Conservation (phyloP, 2,329 filamentous ascomycete species). For the Escovopsis weberi region DNA sequence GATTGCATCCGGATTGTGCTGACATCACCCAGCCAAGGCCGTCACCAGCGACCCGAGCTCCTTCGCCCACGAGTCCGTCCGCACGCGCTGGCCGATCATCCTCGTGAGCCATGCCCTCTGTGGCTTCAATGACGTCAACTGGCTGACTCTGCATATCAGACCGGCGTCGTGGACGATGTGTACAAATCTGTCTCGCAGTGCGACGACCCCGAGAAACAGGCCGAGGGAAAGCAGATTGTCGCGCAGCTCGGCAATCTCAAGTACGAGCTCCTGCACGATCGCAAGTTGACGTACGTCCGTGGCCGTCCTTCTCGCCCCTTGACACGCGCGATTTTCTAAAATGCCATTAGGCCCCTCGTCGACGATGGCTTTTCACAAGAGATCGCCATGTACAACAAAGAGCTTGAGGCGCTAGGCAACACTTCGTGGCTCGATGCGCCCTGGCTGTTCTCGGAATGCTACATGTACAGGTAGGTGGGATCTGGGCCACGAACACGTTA, state of each 20-base stretch:
- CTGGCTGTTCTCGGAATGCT: constrained; percentile 91
- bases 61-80: constrained; percentile 74
- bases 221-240: constrained; percentile 78
- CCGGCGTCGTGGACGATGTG: constrained; percentile 86
- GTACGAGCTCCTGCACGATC: constrained; percentile 88
- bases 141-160: constrained; percentile 33
- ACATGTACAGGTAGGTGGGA: constrained; percentile 57
- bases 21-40: constrained; percentile 46
- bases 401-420: constrained; percentile 58
- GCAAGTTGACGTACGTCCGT: constrained; percentile 51
- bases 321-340: constrained; percentile 1
- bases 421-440: constrained; percentile 71
- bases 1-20: too few species aligned
- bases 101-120: constrained; percentile 42
- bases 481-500: not conserved
- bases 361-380: constrained; percentile 74
- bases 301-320: too few species aligned
- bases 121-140: too few species aligned
- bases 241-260: constrained; percentile 70
- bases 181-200: constrained; percentile 54
- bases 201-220: constrained; percentile 47
- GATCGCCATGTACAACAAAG: constrained; percentile 70
- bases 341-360: constrained; percentile 43
- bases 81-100: constrained; percentile 87
- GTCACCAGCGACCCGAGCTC: constrained; percentile 69